A percentile compares a stretch with the other conserved stretches of the same genome.
Conservation (phyloP, 2,329 filamentous ascomycete genomes). For the Raffaelea arxii region DNA sequence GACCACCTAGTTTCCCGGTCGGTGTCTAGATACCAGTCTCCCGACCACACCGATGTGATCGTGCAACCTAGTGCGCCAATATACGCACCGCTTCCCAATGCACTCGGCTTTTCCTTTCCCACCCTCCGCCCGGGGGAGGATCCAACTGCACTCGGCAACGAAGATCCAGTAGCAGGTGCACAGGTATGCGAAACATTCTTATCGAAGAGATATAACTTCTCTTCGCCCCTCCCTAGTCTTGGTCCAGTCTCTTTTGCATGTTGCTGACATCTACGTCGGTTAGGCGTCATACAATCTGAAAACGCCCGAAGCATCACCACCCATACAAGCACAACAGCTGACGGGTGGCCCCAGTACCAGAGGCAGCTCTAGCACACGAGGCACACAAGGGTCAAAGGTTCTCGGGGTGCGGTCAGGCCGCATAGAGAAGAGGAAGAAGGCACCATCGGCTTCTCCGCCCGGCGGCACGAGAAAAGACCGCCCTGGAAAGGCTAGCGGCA, state of each 20-base stretch:
- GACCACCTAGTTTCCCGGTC: slow-evolving; percentile 25
- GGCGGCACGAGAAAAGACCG: slow-evolving; percentile 22
- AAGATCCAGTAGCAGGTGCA: not conserved
- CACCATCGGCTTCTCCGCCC: slow-evolving; percentile 10
- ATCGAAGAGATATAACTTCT: not conserved
- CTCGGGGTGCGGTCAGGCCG: slow-evolving; percentile 20
- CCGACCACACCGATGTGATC: slow-evolving; percentile 20
- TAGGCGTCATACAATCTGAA: slow-evolving; percentile 8
- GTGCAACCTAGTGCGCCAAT: slow-evolving; percentile 19
- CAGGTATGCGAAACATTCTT: slow-evolving; percentile 3
- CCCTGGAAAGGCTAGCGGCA: slow-evolving; percentile 24
- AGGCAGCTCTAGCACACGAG: slow-evolving; percentile 16
- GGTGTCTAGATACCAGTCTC: slow-evolving; percentile 27
- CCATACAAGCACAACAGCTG: slow-evolving; percentile 23
- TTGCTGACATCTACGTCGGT: not conserved
- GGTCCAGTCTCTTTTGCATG: too few relatives aligned
- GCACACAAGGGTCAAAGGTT: slow-evolving; percentile 22
- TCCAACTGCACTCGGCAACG: slow-evolving; percentile 1
- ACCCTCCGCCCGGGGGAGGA: slow-evolving; percentile 3
- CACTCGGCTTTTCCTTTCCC: slow-evolving; percentile 12
- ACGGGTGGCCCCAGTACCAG: slow-evolving; percentile 15
- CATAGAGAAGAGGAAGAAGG: slow-evolving; percentile 32
- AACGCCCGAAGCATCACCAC: slow-evolving; percentile 27
- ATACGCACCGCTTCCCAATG: slow-evolving; percentile 17
- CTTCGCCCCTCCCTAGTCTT: not conserved